Evolutionary conservation across 2,329 filamentous ascomycete species (phyloP), one percentile per base, ranked within the genome.

Genomic region (Setomelanomma holmii): DNA sequence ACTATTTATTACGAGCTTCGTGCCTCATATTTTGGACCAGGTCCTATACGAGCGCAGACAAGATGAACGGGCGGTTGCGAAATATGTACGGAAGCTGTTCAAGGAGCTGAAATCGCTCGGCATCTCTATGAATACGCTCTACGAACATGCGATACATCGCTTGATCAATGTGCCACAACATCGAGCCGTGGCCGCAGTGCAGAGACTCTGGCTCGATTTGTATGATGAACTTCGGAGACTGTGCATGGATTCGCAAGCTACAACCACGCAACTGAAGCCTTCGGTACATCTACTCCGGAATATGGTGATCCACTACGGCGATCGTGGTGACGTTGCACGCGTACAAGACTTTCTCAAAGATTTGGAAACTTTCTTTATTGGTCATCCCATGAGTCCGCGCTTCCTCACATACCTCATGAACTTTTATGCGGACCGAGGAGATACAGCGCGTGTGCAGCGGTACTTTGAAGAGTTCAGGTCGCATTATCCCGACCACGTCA

Each of bases 351-450:
- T 68, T 19, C 49, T 72, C 12, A 22, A 64, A 6, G 72, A 73
- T 52, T 47, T 66, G n/a, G 62, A 54, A 12, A 41, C 57, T 1
- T 70, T 68, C 41, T 62, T 74, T 38, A 61, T 62, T 2, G 27
- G 19, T 3, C 41, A 58, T 3, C 51, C 51, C 4, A 58, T 74
- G 35, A 56, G 49, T 10, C 45, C 60, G n/a, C 34, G 57, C 2
- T 40, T 64, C 1, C 44, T 73, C 48, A 60, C 49, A 21, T 55
- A 56, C 36, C 41, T 73, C 34, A 51, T 74, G 22, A 40, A 51
- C 3, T 55, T 64, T 14, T 73, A 74, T 55, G 74, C 77, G 3
- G 56, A 66, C 5, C 49, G 58, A 14, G 78, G 78, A 12, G 45
- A 72, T 11, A 60, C 63, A 2, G 62, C 67, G 17, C 56, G 49